A percentile compares a stretch with the other conserved stretches of the same genome.
phyloP scores from a whole-genome alignment of 129 eudicot genomes.

The Mikania micrantha region DNA sequence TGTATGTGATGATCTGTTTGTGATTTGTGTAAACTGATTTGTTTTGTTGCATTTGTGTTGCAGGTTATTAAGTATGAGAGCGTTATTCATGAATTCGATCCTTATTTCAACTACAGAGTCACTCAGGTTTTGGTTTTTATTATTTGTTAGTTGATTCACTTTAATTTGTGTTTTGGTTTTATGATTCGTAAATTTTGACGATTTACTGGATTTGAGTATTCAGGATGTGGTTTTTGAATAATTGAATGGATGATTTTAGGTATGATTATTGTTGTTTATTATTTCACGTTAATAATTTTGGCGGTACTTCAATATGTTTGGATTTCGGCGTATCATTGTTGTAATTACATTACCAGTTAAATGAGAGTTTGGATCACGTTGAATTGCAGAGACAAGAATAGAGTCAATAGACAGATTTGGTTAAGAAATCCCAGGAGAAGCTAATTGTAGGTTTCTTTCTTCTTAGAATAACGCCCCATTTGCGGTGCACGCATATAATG shows the following conservation, averaged over 20 bases:
- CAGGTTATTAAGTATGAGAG: slow-evolving; percentile 99
- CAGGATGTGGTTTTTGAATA: neutral
- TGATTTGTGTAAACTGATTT: neutral
- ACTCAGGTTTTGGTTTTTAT: slow-evolving; percentile 60
- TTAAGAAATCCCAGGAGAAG: neutral
- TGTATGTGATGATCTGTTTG: neutral
- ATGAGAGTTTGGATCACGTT: neutral
- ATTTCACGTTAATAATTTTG: neutral
- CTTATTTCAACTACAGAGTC: slow-evolving; percentile 97
- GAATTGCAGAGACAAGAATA: neutral
- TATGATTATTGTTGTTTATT: slow-evolving; percentile 1
- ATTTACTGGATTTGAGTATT: neutral
- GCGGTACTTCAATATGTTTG: neutral
- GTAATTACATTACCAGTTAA: neutral
- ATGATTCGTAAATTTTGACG: neutral
- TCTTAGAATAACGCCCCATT: too few relatives aligned
- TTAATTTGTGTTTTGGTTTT: neutral
- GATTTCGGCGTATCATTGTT: neutral
- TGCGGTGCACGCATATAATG: too few relatives aligned
- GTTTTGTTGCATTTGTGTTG: slow-evolving; percentile 3
- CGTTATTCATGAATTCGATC: slow-evolving; percentile 98
- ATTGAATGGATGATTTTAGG: slow-evolving; percentile 11
- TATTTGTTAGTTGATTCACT: neutral
- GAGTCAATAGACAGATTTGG: slow-evolving; percentile 5
- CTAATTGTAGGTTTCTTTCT: neutral